Evolutionary conservation across 2,329 filamentous ascomycete genomes (phyloP), one percentile per base, ranked within the genome.

Genomic region (Fusarium pseudoanthophilum): DNA sequence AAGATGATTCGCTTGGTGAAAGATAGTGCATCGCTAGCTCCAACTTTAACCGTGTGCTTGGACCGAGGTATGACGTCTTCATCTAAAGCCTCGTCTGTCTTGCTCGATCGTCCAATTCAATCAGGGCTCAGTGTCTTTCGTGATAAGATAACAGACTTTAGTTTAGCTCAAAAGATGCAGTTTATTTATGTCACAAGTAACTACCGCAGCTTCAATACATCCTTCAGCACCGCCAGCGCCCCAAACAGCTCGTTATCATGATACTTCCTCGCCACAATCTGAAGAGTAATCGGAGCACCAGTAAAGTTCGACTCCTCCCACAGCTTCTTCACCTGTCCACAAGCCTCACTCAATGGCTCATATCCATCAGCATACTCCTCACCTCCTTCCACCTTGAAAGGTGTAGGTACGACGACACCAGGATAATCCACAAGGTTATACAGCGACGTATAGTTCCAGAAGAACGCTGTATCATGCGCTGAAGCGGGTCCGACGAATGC

Each of bases 381-480:
- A 21, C 57, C 52, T 3, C 69, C 68, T 7, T 53, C 32, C 10
- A 69, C 71, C 56, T 63, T 66, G 7, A 37, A 24, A 11, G 61
- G 73, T 4, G 87, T 87, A 0, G 90, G 91, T 72, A 92, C 90
- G 1, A 89, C 84, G 4, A 88, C 77, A 7, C 84, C 85, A 2
- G 90, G 89, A 79, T 91, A 91, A 77, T 92, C 90, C 9, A 92
- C 84, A 57, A 92, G 72, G 76, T 92, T 92, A 88, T 90, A 92
- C 68, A 89, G 86, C 4, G 85, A 82, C 0, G 89, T 91, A 72
- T 92, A 93, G 2, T 85, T 85, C 89, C 90, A 92, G 82, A 73
- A 90, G 46, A 86, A 85, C 84, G 4, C 58, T 9, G 65, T 57
- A 7, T 59, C 53, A 21, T 56, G 51, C 14, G 48, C 45, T 43